Conservation (phyloP, 257 asterid genomes). For the Ajuga chamaepitys region DNA sequence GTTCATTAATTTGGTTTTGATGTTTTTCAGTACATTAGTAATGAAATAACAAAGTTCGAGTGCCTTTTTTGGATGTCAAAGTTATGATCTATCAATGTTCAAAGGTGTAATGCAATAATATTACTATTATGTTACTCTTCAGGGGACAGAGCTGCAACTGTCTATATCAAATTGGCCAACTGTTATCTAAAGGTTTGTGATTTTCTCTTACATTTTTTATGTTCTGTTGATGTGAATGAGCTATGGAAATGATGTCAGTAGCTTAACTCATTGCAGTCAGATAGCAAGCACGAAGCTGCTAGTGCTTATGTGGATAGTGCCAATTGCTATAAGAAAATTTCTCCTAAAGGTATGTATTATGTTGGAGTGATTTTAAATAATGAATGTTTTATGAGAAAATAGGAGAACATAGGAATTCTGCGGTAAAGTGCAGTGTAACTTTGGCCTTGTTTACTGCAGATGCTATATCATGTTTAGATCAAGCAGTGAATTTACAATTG, state of each 20-base stretch:
- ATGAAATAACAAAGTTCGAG: background rate
- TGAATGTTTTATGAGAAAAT: background rate
- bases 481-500: constrained; percentile 28
- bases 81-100: background rate
- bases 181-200: constrained; percentile 32
- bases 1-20: background rate
- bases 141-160: constrained; percentile 45
- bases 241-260: constrained; percentile 6
- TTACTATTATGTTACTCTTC: constrained; percentile 6
- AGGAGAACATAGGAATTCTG: background rate
- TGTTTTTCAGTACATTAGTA: background rate
- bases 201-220: background rate
- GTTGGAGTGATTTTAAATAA: background rate
- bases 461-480: constrained; percentile 35
- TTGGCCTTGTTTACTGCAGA: constrained; percentile 21
- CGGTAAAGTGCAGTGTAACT: background rate
- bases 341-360: constrained; percentile 25
- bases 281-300: constrained; percentile 44
- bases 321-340: constrained; percentile 39
- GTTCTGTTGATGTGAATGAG: background rate
- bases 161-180: constrained; percentile 34
- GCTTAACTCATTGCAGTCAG: constrained; percentile 23
- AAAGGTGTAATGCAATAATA: background rate
- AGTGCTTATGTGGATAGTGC: constrained; percentile 42
- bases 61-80: background rate